Percentiles rank a stretch among this genome's conserved stretches.
Evolutionary conservation across 305 asterid species (phyloP).

Genomic region (Fraxinus angustifolia): DNA sequence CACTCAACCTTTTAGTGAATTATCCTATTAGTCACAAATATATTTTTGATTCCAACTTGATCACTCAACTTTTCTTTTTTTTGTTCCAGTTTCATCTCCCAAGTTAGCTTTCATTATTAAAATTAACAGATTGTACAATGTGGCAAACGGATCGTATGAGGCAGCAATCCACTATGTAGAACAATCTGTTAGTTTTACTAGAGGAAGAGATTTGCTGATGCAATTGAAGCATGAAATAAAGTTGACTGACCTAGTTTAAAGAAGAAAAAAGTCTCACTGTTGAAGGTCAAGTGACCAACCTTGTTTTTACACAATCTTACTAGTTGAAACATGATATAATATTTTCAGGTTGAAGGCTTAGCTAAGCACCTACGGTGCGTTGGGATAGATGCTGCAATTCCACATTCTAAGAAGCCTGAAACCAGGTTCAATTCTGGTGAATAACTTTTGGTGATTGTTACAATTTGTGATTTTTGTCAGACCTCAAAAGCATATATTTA

Average conservation of each 20-base stretch:
- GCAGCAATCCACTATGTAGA: not conserved
- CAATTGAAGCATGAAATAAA: not conserved
- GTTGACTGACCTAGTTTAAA: not conserved
- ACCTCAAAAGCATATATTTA: not conserved
- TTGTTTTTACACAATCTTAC: not conserved
- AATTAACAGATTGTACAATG: not conserved
- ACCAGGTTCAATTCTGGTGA: slow-evolving; percentile 48
- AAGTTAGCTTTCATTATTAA: not conserved
- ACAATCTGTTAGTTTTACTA: not conserved
- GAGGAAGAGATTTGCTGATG: not conserved
- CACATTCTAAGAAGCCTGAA: slow-evolving; percentile 70
- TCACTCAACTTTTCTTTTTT: not conserved
- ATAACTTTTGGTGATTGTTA: slow-evolving; percentile 7
- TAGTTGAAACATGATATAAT: slow-evolving; percentile 12
- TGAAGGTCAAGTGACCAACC: not conserved
- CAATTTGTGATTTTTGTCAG: not conserved
- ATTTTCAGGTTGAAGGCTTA: slow-evolving; percentile 76
- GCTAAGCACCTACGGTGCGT: slow-evolving; percentile 94
- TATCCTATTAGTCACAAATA: not conserved
- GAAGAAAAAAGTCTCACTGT: not conserved
- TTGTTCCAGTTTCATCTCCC: not conserved
- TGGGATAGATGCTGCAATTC: slow-evolving; percentile 90
- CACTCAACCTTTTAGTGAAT: not conserved
- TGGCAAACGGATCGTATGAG: not conserved
- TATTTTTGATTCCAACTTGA: not conserved